Conservation (phyloP, 768 basidiomycete species). For the Fistulinella prunicolor region DNA sequence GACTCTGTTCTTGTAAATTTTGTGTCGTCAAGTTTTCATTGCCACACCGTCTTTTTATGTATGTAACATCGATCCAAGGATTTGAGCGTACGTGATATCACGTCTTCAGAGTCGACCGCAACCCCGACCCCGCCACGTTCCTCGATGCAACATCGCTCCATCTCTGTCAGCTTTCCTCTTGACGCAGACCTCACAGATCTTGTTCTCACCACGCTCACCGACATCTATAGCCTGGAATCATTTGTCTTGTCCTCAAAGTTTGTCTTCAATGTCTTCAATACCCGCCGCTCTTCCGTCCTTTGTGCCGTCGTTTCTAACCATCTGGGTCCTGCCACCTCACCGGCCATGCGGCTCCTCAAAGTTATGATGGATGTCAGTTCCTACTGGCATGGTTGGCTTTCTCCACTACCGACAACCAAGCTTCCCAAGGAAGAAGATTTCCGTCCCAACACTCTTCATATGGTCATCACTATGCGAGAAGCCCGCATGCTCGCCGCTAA, state of each 20-base stretch:
- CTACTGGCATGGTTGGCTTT: slow-evolving; percentile 18
- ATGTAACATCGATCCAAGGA: no score
- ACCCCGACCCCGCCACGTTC: no score
- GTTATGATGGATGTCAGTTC: slow-evolving; percentile 9
- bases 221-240: slow-evolving; percentile 8
- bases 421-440: slow-evolving; percentile 15
- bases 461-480: slow-evolving; percentile 9
- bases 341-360: slow-evolving; percentile 18
- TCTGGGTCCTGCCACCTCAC: slow-evolving; percentile 4
- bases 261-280: slow-evolving; percentile 11
- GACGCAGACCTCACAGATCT: slow-evolving; percentile 14
- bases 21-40: no score
- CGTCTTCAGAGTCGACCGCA: no score
- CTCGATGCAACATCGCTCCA: neutral
- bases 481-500: slow-evolving; percentile 12
- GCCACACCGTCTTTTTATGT: no score
- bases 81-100: no score
- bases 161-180: slow-evolving; percentile 4
- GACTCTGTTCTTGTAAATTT: no score
- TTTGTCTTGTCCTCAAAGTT: slow-evolving; percentile 19
- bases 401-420: slow-evolving; percentile 4
- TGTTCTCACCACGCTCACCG: slow-evolving; percentile 9
- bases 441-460: neutral
- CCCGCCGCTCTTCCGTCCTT: slow-evolving; percentile 11
- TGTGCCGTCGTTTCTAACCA: slow-evolving; percentile 15